phyloP scores from a whole-genome alignment of 2,329 filamentous ascomycete species.

The Fusarium gaditjirri region DNA sequence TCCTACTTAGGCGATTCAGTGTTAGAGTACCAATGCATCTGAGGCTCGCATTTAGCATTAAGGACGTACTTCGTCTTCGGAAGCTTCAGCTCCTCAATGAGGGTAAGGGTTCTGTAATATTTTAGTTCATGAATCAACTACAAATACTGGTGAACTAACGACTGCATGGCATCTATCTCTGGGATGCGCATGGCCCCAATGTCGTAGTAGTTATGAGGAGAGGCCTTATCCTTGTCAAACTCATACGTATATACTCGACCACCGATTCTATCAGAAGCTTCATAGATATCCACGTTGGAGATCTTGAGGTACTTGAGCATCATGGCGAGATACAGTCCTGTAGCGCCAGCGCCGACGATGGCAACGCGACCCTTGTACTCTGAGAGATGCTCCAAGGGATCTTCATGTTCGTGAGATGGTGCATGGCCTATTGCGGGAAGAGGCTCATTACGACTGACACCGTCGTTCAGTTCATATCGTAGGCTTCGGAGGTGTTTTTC shows the following conservation, averaged over 20 bases:
- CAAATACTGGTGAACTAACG: not conserved
- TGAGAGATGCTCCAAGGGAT: not conserved
- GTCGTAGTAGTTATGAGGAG: constrained; percentile 29
- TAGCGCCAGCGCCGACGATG: constrained; percentile 23
- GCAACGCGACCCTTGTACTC: constrained; percentile 16
- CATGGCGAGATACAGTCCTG: constrained; percentile 29
- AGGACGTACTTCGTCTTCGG: constrained; percentile 1
- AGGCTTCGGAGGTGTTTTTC: not conserved
- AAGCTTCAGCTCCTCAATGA: not conserved
- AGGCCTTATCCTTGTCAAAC: not conserved
- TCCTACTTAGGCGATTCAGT: not conserved
- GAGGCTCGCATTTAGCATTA: not conserved
- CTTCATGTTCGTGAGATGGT: not conserved
- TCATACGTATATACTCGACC: constrained; percentile 9
- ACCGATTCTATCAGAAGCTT: constrained; percentile 20
- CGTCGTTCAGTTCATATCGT: not conserved
- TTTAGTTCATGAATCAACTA: rapidly evolving
- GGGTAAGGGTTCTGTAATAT: not conserved
- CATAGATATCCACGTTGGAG: constrained; percentile 23
- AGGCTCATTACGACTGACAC: not conserved
- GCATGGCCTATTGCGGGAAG: not conserved
- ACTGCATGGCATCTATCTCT: constrained; percentile 18
- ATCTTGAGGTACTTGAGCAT: constrained; percentile 25
- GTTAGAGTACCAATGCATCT: constrained; percentile 11
- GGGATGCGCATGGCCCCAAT: constrained; percentile 33